These are phyloP conservation scores for Penicillium malachiteum DNA, from an alignment of 495 filamentous ascomycete genomes.

Conservation along the genomic window DNA sequence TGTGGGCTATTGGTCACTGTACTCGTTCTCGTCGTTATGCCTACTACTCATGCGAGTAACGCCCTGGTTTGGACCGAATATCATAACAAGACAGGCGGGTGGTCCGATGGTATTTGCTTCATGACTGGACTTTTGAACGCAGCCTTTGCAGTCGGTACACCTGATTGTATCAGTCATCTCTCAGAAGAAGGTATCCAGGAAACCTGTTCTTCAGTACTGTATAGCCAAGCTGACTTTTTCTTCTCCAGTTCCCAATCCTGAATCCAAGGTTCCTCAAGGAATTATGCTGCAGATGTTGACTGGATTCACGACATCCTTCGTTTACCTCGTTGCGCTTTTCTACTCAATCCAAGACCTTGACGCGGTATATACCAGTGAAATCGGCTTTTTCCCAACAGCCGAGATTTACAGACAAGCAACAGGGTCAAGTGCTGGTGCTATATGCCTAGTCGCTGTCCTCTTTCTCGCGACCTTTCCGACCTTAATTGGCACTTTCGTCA, in stretches of 20 bases:
- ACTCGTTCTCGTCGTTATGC: conserved; percentile 71
- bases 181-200: conserved; percentile 58
- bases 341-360: conserved; percentile 68
- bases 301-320: conserved; percentile 52
- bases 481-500: conserved; percentile 62
- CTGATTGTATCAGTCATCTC: conserved; percentile 68
- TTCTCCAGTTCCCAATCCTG: conserved; percentile 22
- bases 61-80: conserved; percentile 61
- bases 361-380: conserved; percentile 49
- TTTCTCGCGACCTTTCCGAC: conserved; percentile 60
- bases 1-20: conserved; percentile 64
- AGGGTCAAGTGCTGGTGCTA: conserved; percentile 49
- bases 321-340: conserved; percentile 39
- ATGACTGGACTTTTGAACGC: conserved; percentile 73
- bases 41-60: conserved; percentile 55
- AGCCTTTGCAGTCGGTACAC: conserved; percentile 73
- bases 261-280: conserved; percentile 35
- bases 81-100: conserved; percentile 64
- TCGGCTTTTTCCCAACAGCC: conserved; percentile 65
- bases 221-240: not conserved
- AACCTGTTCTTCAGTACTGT: too few relatives aligned
- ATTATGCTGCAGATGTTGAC: conserved; percentile 58
- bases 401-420: conserved; percentile 76
- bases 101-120: conserved; percentile 66
- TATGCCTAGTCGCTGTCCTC: conserved; percentile 56